Evolutionary conservation across 306 rosid genomes (phyloP), one percentile per base, ranked within the genome.

Genomic region (Sesbania bispinosa): DNA sequence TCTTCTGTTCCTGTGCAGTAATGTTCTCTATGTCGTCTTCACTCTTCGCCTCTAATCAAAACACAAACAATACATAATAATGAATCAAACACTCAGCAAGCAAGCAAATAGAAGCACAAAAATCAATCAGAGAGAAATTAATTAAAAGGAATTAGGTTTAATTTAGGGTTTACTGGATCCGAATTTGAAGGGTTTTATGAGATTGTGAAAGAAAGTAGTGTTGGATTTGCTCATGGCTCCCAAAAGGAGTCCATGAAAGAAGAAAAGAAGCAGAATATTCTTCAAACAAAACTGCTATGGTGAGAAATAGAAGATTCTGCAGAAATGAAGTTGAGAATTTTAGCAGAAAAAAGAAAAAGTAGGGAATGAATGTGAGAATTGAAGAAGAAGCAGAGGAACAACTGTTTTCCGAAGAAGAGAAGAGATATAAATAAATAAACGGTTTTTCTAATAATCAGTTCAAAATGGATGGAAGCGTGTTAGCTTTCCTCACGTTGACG

Each of bases 1-100:
- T 41, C 70, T 82, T 88, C 64, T 85, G 90, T 38, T 91, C 97
- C 66, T 88, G 87, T 5, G 85, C 83, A 38, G 92, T 88, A 47
- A 91, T 73, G 79, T 16, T 81, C 71, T 88, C 84, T 23, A 88
- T 68, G 67, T 90, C 90, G 50, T 82, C 88, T 60, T 78, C 96
- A 21, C 47, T 61, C 2, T 69, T 60, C 39, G 51, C 74, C 42
- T 71, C 96, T 86, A 68, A 50, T 38, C 23, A 76, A 74, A n/a
- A 24, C 18, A 61, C 1, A 57, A n/a, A 73, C 35, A 35, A 35
- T 6, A 7, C 39, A 35, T 2, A 35, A 35, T 1, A 9, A 35
- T 35, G 39, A 19, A 20, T 10, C 24, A 41, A 47, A 20, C 20
- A 65, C 2, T 24, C 46, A 23, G 7, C n/a, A 39, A 52, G 18